Evolutionary conservation across 139 green algal species (phyloP), one percentile per base, ranked within the genome.

Genomic region (Zygnema circumcarinatum): DNA sequence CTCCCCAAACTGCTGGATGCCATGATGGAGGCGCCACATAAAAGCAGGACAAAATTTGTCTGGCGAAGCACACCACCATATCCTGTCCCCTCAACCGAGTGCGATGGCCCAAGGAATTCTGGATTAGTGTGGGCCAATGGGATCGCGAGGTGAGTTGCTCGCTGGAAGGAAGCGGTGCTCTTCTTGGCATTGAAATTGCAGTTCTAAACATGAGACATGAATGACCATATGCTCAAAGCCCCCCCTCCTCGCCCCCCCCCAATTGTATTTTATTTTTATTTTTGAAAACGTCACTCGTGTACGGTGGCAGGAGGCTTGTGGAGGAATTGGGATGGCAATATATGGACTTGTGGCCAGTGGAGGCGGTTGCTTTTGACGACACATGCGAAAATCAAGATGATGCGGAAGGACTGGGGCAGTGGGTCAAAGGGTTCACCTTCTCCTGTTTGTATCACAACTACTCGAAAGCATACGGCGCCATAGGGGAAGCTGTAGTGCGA

Each of bases 401-500:
- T 16, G 11, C 3, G 16, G 16, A 25, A 7, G 47, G 47, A 62
- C 16, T 62, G 16, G 47, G 47, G 16, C 11, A 78, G 16, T 78
- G 69, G 69, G 69, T 38, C 36, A 78, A 41, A 41, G 16, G 7
- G 7, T 52, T 16, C 69, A 39, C 35, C 16, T 78, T 52, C 16
- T 78, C 69, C 11, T 78, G 69, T 78, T 16, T 41, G 7, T 78
- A 78, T 41, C 11, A 78, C 16, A 41, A 78, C 16, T n/a, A 78
- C 16, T 52, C 35, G 11, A 78, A 78, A 41, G 69, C 16, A 3
- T 41, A 52, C 16, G 69, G 69, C 11, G 16, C 35, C 11, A 41
- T 78, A 41, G 69, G 69, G 7, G 69, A 78, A 41, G 69, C 69
- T 16, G 69, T 78, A 52, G 69, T 78, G 11, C 69, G 69, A 20